Base-by-base conservation (phyloP, 1,284 basidiomycete species). In the Prillingera fragicola region DNA sequence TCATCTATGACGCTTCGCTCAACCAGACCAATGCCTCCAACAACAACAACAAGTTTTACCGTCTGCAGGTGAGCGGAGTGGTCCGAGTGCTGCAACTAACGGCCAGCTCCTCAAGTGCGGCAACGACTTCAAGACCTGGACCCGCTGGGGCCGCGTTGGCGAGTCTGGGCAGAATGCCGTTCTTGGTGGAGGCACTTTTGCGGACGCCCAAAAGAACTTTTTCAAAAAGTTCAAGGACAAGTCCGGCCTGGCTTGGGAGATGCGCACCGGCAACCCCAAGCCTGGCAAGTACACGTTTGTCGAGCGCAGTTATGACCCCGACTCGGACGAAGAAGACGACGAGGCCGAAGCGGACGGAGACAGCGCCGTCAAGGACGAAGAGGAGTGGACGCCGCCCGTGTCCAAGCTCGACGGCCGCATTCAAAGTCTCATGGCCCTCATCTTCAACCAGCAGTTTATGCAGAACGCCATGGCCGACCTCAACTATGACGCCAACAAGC, bases 401-500 rank as follows among this genome's bases (percentile, higher is more conserved):
- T 52, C 41, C 25, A 41, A 38, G 33, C 48, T 55, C 10, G 31
- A 32, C n/a, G 23, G 25, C 18, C 38, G 38, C 12, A 25, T 50
- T 14, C 50, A 79, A 75, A 63, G 67, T 23, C 67, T 82, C 23
- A 78, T 78, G 62, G 73, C 65, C 17, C 72, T 82, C 29, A 81
- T 82, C 32, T 82, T 82, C 72, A 61, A 57, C 43, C 36, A 27
- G 21, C 19, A 34, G 15, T 59, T 40, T 50, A 78, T 82, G 35
- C 74, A 79, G 37, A 78, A 77, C 0, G 73, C 76, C 18, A 62
- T 83, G 55, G 77, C 77, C n/a, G 77, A 78, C 3, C 80, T 83
- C 79, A 81, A 82, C 56, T 83, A 83, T 55, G 81, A 83, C 57
- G 80, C 79, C 4, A 79, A 79, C 54, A 83, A 83, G 58, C 72